These are phyloP conservation scores for Oryza punctata DNA, from an alignment of 176 grass and related monocot species.

Conservation along the genomic window DNA sequence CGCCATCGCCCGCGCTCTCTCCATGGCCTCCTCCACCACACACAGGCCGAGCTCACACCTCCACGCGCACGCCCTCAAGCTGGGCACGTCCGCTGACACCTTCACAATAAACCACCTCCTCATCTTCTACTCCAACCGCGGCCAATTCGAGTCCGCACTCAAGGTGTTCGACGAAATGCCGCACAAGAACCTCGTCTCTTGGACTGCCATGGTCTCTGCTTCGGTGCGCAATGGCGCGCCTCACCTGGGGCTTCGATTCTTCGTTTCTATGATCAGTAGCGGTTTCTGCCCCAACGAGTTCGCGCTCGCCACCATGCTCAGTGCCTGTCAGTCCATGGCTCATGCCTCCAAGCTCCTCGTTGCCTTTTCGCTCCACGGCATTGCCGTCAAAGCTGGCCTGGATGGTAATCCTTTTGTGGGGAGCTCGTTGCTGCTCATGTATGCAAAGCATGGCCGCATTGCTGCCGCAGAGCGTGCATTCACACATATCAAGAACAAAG, in stretches of 20 bases:
- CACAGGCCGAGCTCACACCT: neutral
- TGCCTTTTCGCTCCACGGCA: conserved; percentile 35
- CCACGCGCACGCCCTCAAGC: conserved; percentile 51
- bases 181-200: conserved; percentile 52
- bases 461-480: conserved; percentile 40
- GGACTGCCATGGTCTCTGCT: conserved; percentile 54
- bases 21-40: neutral
- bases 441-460: conserved; percentile 39
- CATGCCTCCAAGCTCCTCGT: conserved; percentile 8
- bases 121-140: conserved; percentile 24
- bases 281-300: conserved; percentile 61
- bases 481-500: conserved; percentile 7
- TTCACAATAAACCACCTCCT: conserved; percentile 63
- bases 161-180: conserved; percentile 54
- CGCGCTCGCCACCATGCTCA: conserved; percentile 26
- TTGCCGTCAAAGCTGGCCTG: conserved; percentile 42
- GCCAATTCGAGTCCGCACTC: neutral
- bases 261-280: conserved; percentile 38
- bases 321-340: neutral
- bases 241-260: conserved; percentile 8
- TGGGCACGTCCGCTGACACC: conserved; percentile 39
- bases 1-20: conserved; percentile 36
- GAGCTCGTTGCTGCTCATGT: conserved; percentile 49
- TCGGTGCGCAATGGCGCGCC: conserved; percentile 18
- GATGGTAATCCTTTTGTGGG: conserved; percentile 41